These are phyloP conservation scores for Cercospora sp. DNA, from an alignment of 2,329 filamentous ascomycete genomes.

Conservation along the genomic window DNA sequence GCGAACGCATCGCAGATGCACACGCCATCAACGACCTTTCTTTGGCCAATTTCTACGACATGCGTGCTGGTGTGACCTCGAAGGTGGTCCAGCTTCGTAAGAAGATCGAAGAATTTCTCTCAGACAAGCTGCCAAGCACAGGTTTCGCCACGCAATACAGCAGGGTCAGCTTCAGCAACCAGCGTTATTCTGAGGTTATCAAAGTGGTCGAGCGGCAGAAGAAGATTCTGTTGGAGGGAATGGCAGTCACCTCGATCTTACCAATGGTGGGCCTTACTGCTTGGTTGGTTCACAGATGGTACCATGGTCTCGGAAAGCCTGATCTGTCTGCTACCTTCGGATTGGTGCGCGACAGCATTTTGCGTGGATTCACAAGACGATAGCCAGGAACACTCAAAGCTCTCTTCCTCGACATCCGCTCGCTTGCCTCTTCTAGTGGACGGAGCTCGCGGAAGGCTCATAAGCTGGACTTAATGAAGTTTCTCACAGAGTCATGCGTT, in stretches of 20 bases:
- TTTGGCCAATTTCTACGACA: constrained; percentile 87
- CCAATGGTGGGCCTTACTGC: constrained; percentile 30
- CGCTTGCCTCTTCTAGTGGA: neutral
- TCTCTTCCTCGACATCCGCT: neutral
- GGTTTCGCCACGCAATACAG: constrained; percentile 94
- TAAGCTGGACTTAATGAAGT: neutral
- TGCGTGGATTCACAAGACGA: constrained; percentile 15
- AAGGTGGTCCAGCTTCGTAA: constrained; percentile 79
- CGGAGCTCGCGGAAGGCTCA: constrained; percentile 3
- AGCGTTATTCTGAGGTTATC: constrained; percentile 82
- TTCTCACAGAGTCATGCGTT: neutral
- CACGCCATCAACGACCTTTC: constrained; percentile 92
- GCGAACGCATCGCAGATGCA: constrained; percentile 71
- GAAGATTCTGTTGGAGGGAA: constrained; percentile 39
- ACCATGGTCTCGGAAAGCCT: constrained; percentile 19
- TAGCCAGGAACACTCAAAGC: constrained; percentile 9
- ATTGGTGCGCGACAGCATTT: constrained; percentile 20
- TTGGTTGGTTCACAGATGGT: constrained; percentile 35
- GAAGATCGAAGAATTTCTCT: constrained; percentile 79
- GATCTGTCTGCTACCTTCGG: constrained; percentile 20
- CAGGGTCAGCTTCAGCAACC: constrained; percentile 88
- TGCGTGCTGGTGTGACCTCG: constrained; percentile 81
- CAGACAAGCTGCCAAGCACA: constrained; percentile 69
- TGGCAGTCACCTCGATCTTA: constrained; percentile 52
- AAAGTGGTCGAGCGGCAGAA: constrained; percentile 69